Evolutionary conservation across 1,139 yeast genomes (phyloP), one percentile per base, ranked within the genome.

Genomic region (Kluyveromyces sp.): DNA sequence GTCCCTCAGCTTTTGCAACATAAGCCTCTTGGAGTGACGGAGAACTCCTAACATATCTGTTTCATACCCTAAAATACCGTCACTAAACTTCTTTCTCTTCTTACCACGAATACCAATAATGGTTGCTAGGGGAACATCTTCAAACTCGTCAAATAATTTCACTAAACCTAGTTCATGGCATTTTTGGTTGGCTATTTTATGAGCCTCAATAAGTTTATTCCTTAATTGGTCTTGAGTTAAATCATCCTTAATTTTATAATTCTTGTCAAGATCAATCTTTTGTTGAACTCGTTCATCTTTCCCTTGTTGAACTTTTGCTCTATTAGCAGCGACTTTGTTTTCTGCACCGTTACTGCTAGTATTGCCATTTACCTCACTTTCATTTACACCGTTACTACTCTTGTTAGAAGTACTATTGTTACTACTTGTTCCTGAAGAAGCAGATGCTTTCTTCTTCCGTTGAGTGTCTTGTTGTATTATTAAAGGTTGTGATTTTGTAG

Each of bases 101-200:
- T 63, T 63, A 39, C 67, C 67, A 41, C 67, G 59, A 29, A 63
- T 58, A 15, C 68, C 68, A 15, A 63, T 55, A 4, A 61, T 58
- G 4, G 64, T 58, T 1, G 66, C 67, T 56, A 63, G 54, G 4
- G 66, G 56, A 25, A 61, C 60, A 43, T 63, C 66, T 41, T 63
- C 67, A 41, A 50, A 62, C 40, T 61, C 64, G 46, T 58, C 56
- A 46, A 62, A 63, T 34, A 62, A 50, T 41, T 58, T 60, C 34
- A 63, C 43, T 29, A 62, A 47, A 1, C 67, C 67, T 8, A 62
- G 41, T 42, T 61, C 66, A 30, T 54, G 48, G 25, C 65, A 53
- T 46, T 61, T 61, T 29, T 41, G 26, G 33, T 53, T 48, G 3
- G 54, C 51, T 6, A 48, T 47, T 10, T 48, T 43, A 31, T 61